Base-by-base conservation (phyloP, 768 basidiomycete genomes). In the Auriculariales sp. region DNA sequence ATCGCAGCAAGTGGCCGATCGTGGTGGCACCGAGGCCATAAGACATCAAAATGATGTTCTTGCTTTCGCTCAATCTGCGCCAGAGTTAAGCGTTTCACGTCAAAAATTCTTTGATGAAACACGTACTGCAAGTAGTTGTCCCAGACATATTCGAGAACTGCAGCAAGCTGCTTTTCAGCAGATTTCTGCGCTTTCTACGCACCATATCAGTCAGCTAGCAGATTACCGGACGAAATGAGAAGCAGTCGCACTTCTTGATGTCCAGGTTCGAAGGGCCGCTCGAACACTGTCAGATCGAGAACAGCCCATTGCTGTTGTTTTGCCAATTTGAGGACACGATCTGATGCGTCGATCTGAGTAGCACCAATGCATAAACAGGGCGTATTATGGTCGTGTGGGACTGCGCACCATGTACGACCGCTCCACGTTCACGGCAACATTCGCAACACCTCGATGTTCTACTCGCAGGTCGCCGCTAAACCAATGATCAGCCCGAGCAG, bases 121-220 rank as follows among this genome's bases (percentile, higher is more conserved):
- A 62, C 85, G 52, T 57, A 95, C 93, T 85, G 79, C 53, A 98
- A 71, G 59, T 92, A 93, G 58, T 97, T 94, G 63, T 98, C 94
- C 95, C 95, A 99, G 10, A 98, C 63, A 61, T 97, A 94, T 3
- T 72, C 71, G 51, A 94, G 61, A 22, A 93, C 65, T 27, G 63
- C 71, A 70, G 72, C 34, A 71, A 68, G 36, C 62, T 61, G 56
- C 62, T 60, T 64, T 50, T 47, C 46, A 22, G 52, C 55, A 22
- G 28, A 53, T 53, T 57, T 57, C 53, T 53, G 45, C 28, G 29
- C 35, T 2, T 48, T 62, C 55, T 14, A 65, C 53, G 55, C 52
- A 30, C 70, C 66, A 73, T 73, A 27, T 33, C 28, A 42, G 42
- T 24, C 22, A 39, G 35, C 27, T 39, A 17, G 29, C 11, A 36